Evolutionary conservation across 2,329 filamentous ascomycete genomes (phyloP).

Genomic region (Ceratocystis colombiana): DNA sequence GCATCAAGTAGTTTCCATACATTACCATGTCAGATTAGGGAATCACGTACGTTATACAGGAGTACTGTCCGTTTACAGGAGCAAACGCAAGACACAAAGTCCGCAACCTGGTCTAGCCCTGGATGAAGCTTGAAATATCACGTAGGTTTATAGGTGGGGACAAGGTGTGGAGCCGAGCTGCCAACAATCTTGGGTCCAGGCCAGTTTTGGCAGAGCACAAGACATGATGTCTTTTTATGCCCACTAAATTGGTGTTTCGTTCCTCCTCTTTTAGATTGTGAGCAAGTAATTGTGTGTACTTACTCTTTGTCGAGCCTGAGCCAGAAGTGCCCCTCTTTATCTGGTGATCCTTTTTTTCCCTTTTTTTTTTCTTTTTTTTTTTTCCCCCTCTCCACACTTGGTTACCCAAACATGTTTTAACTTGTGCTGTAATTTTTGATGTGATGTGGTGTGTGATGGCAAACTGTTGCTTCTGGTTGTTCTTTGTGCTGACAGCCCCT

Average conservation of each 20-base stretch:
- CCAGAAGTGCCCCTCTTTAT: too few relatives aligned
- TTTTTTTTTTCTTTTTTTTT: background rate
- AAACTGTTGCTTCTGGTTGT: background rate
- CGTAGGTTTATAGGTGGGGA: background rate
- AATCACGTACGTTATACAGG: slow-evolving; percentile 1
- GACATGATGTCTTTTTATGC: background rate
- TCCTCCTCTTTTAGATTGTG: too few relatives aligned
- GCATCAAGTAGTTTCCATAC: background rate
- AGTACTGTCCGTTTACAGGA: background rate
- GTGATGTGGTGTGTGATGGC: slow-evolving; percentile 3
- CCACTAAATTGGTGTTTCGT: too few relatives aligned
- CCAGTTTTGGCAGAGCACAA: background rate
- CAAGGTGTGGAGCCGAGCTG: background rate
- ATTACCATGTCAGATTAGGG: background rate
- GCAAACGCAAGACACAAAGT: background rate
- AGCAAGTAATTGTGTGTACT: too few relatives aligned
- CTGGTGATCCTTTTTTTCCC: background rate
- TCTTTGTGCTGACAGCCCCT: background rate
- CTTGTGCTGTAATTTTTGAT: background rate
- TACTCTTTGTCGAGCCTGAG: too few relatives aligned
- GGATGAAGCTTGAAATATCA: background rate
- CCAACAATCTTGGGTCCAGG: background rate
- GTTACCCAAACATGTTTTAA: background rate
- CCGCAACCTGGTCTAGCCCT: background rate
- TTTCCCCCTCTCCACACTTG: background rate